Evolutionary conservation across 2,329 filamentous ascomycete genomes (phyloP).

Genomic region (Colletotrichum lini): DNA sequence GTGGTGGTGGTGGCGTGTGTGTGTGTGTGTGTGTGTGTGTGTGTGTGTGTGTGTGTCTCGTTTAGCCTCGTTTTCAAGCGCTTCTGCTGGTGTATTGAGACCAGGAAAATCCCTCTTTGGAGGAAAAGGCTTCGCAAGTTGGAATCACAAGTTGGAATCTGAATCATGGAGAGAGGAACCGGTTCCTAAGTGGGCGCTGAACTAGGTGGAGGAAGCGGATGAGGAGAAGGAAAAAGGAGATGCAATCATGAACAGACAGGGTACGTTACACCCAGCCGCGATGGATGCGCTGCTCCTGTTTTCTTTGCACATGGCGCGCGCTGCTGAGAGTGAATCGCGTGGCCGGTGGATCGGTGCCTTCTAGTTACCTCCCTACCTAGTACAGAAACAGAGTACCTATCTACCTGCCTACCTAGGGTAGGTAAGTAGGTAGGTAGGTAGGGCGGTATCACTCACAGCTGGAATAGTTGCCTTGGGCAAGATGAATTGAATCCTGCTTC

Average conservation of each 20-base stretch:
- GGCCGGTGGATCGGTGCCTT: background rate
- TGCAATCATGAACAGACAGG: conserved; percentile 9
- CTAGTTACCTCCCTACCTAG: no score
- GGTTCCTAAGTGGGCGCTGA: background rate
- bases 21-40: no score
- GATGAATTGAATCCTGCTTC: background rate
- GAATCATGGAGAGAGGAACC: background rate
- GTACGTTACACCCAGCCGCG: conserved; percentile 22
- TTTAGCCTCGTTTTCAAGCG: background rate
- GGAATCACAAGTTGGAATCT: background rate
- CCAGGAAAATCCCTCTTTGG: background rate
- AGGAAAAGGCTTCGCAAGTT: background rate
- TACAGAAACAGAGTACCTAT: background rate
- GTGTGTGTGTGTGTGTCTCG: background rate
- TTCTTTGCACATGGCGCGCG: background rate
- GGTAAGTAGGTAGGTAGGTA: no score
- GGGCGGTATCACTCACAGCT: background rate
- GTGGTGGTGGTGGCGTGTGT: no score
- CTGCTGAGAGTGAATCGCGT: no score
- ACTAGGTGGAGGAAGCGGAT: background rate
- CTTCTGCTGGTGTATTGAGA: background rate
- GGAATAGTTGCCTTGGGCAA: background rate
- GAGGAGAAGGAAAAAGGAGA: background rate
- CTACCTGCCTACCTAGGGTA: background rate
- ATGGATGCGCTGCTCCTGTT: conserved; percentile 16